These are phyloP conservation scores for Fusarium robinianum DNA, from an alignment of 2,329 filamentous ascomycete genomes.

Conservation along the genomic window DNA sequence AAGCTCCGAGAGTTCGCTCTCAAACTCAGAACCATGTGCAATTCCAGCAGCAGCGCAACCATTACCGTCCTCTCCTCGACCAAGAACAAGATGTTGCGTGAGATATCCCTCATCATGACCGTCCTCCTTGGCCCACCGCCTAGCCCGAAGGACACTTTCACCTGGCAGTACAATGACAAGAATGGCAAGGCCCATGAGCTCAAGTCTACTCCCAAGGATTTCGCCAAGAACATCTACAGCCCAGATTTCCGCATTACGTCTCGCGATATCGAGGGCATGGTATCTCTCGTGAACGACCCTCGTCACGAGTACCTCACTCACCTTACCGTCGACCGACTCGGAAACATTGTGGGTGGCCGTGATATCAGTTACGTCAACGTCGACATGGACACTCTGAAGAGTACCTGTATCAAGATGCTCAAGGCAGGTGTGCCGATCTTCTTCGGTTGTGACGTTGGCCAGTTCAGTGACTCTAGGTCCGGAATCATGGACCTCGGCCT, in stretches of 20 bases:
- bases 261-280: slow-evolving; percentile 67
- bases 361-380: slow-evolving; percentile 84
- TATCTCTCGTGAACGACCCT: slow-evolving; percentile 85
- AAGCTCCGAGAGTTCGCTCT: slow-evolving; percentile 87
- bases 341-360: slow-evolving; percentile 78
- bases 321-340: slow-evolving; percentile 76
- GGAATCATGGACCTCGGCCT: slow-evolving; percentile 83
- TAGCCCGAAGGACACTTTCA: slow-evolving; percentile 68
- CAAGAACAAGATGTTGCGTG: slow-evolving; percentile 77
- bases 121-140: slow-evolving; percentile 82
- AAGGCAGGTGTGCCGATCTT: slow-evolving; percentile 79
- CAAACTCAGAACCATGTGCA: slow-evolving; percentile 64
- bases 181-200: slow-evolving; percentile 66
- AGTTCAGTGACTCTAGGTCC: slow-evolving; percentile 68
- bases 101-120: slow-evolving; percentile 81
- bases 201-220: slow-evolving; percentile 68
- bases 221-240: slow-evolving; percentile 70
- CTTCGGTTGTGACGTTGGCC: slow-evolving; percentile 87
- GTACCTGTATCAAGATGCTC: slow-evolving; percentile 76
- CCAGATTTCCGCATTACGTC: slow-evolving; percentile 62
- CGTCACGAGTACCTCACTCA: slow-evolving; percentile 73
- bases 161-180: slow-evolving; percentile 79
- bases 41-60: slow-evolving; percentile 37
- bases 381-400: slow-evolving; percentile 71
- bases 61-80: slow-evolving; percentile 49